Percentiles rank a stretch among this genome's conserved stretches.
phyloP scores from a whole-genome alignment of 2,329 filamentous ascomycete species.

The Scedosporium boydii region DNA sequence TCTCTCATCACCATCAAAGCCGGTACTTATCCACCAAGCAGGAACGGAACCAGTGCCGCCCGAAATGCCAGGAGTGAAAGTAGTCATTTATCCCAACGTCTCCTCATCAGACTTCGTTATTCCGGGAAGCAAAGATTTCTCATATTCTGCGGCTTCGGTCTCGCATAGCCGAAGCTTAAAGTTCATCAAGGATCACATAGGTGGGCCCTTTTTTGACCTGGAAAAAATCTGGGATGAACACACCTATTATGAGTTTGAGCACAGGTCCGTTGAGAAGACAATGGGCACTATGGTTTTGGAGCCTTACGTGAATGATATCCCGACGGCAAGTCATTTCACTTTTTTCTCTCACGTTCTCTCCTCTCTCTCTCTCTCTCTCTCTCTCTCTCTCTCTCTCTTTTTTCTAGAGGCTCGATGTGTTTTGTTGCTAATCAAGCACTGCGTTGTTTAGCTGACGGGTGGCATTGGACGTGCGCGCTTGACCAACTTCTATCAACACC shows the following conservation, averaged over 20 bases:
- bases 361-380: not conserved
- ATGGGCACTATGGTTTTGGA: constrained; percentile 77
- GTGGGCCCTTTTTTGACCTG: constrained; percentile 62
- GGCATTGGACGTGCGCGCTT: constrained; percentile 57
- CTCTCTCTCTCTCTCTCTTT: not conserved
- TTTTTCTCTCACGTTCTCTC: not conserved
- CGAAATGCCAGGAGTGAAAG: not conserved
- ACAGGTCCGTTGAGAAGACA: constrained; percentile 58
- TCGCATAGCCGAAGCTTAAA: constrained; percentile 57
- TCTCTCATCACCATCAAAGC: constrained; percentile 9
- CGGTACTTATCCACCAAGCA: not conserved
- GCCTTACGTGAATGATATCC: constrained; percentile 71
- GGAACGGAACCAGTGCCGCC: not conserved
- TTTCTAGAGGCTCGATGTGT: not conserved
- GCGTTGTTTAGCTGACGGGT: constrained; percentile 42
- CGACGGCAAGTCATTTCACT: constrained; percentile 38
- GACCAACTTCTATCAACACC: constrained; percentile 58
- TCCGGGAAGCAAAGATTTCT: constrained; percentile 27
- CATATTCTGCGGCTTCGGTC: constrained; percentile 44
- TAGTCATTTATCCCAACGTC: not conserved
- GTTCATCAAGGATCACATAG: constrained; percentile 54
- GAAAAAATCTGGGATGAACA: constrained; percentile 76
- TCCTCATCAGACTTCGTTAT: not conserved
- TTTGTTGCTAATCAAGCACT: not conserved
- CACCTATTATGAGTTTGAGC: constrained; percentile 59